These are phyloP conservation scores for Elongisporangium prolatum DNA, from an alignment of 352 stramenopile genomes.

Conservation along the genomic window DNA sequence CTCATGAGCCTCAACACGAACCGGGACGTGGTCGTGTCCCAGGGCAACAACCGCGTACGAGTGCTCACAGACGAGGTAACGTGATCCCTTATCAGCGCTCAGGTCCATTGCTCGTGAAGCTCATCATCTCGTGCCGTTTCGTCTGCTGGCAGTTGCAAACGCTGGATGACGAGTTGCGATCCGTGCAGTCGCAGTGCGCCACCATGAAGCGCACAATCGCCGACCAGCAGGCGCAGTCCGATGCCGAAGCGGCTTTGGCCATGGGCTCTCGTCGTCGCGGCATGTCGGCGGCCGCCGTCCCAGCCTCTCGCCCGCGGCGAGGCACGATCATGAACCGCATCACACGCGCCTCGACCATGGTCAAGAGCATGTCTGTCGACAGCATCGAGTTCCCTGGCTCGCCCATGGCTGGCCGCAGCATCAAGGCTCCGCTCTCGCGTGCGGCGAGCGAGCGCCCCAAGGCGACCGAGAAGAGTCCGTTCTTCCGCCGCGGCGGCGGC, in stretches of 20 bases:
- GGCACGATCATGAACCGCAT: constrained; percentile 12
- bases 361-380: constrained; percentile 4
- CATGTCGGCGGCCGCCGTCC: constrained; percentile 25
- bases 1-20: constrained; percentile 41
- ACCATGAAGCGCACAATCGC: constrained; percentile 27
- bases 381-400: constrained; percentile 3
- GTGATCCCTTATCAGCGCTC: not conserved
- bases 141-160: constrained; percentile 14
- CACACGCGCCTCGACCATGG: not conserved
- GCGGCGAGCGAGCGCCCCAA: not conserved
- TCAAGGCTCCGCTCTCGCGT: not conserved
- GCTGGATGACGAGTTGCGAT: constrained; percentile 30
- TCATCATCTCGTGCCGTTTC: not conserved
- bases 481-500: constrained; percentile 45
- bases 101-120: not conserved
- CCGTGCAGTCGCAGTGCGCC: constrained; percentile 34
- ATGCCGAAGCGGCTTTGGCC: not conserved
- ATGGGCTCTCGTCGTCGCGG: constrained; percentile 3
- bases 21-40: constrained; percentile 34
- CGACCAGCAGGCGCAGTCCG: constrained; percentile 13
- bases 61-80: constrained; percentile 40
- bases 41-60: constrained; percentile 33
- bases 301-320: constrained; percentile 1
- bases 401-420: not conserved
- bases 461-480: not conserved